Base-by-base conservation (phyloP, 140 eudicot genomes). In the Stevia rebaudiana region DNA sequence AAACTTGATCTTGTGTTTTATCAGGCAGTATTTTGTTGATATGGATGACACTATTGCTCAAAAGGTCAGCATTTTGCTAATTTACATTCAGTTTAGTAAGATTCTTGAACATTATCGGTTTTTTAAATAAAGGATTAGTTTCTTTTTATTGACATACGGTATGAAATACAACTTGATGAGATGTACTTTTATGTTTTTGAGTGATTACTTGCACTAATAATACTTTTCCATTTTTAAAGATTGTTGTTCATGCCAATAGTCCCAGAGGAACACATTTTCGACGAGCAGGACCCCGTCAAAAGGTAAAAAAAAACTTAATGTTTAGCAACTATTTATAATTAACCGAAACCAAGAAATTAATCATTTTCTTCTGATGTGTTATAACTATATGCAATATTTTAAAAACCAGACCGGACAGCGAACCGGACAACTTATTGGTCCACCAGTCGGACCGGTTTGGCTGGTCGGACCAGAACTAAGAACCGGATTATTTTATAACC, bases 211-310 rank as follows among this genome's bases (percentile, higher is more conserved):
- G 36, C 30, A 31, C 16, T 13, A 18, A 19, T 60, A 17, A 22
- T 23, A 41, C 49, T 25, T 23, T 44, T 55, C 40, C 63, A 46
- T 42, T 36, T 73, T 13, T 68, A 31, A 31, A 89, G 97, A 44
- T 85, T 31, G 91, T 89, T 61, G 88, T 80, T 69, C 97, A 89
- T 81, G 80, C 50, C 48, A 42, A 83, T 55, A 81, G 86, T 69
- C 95, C 84, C 57, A 76, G 97, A 77, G 97, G 97, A 74, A 65
- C 59, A 54, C 95, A 89, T 86, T 89, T 89, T 61, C 77, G 91
- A 50, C 91, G 95, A 3, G 97, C 95, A 15, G 97, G 97, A 64
- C 95, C 97, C 50, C 86, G 97, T 41, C 95, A 89, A 63, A 88
- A 64, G 78, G 95, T 84, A 70, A 60, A 57, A n/a, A n/a, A 30